phyloP scores from a whole-genome alignment of 1,139 yeast genomes.

The Geotrichum reessii region DNA sequence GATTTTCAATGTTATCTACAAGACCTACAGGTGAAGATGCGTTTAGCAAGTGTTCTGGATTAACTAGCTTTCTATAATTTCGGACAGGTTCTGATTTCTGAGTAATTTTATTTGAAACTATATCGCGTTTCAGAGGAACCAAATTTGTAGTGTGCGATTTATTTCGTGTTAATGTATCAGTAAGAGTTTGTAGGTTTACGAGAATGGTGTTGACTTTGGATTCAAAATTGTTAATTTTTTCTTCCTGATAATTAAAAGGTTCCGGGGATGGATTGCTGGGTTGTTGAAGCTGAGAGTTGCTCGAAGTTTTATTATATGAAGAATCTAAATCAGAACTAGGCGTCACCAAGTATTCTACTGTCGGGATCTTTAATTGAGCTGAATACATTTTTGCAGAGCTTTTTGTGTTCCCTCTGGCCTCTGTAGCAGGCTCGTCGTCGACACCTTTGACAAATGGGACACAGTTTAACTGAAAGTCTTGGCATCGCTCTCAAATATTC shows the following conservation, averaged over 20 bases:
- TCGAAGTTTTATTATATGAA: background rate
- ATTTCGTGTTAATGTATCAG: conserved; percentile 4
- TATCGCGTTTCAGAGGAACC: conserved; percentile 6
- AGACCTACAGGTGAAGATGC: conserved; percentile 16
- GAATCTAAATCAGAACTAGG: background rate
- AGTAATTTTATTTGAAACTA: background rate
- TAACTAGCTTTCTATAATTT: conserved; percentile 14
- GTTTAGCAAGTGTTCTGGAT: conserved; percentile 13
- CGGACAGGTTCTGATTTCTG: background rate
- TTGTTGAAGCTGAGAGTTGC: background rate
- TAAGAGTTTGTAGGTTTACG: conserved; percentile 3
- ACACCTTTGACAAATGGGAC: conserved; percentile 10
- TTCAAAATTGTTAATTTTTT: conserved; percentile 7
- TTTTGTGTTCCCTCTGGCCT: background rate
- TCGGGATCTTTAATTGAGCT: background rate
- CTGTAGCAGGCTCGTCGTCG: background rate
- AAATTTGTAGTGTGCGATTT: background rate
- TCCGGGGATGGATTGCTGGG: background rate
- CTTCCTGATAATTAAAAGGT: background rate
- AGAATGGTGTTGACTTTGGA: conserved; percentile 8
- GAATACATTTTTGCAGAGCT: background rate
- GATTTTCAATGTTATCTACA: conserved; percentile 14
- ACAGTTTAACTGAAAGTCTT: conserved; percentile 10
- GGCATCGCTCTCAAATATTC: conserved; percentile 9
- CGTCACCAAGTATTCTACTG: background rate